Evolutionary conservation across 1,284 basidiomycete species (phyloP).

Genomic region (Ganoderma lingzhi): DNA sequence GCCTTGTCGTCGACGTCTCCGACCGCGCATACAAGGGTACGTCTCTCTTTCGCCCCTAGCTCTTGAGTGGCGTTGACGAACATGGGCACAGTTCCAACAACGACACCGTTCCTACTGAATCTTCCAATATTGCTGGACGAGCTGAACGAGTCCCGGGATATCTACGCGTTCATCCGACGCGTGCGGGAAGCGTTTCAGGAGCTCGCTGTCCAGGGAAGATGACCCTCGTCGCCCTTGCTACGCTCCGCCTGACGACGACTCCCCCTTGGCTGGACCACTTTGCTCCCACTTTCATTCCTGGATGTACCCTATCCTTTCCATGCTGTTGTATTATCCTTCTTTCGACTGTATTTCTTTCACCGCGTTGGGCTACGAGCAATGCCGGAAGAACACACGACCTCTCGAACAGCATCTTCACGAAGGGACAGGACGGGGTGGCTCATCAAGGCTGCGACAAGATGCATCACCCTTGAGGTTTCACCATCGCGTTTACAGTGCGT

Average conservation of each 20-base stretch:
- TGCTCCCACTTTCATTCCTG: neutral
- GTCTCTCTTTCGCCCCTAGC: slow-evolving; percentile 23
- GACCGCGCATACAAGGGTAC: slow-evolving; percentile 70
- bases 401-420: neutral
- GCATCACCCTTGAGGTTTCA: neutral
- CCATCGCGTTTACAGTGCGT: neutral
- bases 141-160: slow-evolving; percentile 68
- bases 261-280: neutral
- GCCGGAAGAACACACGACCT: neutral
- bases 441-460: neutral
- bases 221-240: slow-evolving; percentile 2
- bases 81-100: slow-evolving; percentile 63
- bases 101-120: slow-evolving; percentile 68
- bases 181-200: slow-evolving; percentile 55
- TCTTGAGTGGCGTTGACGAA: neutral
- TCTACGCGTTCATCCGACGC: slow-evolving; percentile 68
- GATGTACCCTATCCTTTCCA: neutral
- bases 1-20: slow-evolving; percentile 79
- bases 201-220: slow-evolving; percentile 32
- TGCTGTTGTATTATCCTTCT: neutral
- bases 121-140: slow-evolving; percentile 70
- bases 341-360: neutral
- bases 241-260: neutral
- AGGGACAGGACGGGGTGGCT: neutral
- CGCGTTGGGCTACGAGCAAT: neutral